Percentiles rank a stretch among this genome's conserved stretches.
Conservation (phyloP, 2,329 filamentous ascomycete genomes). For the Colletotrichum sp. region DNA sequence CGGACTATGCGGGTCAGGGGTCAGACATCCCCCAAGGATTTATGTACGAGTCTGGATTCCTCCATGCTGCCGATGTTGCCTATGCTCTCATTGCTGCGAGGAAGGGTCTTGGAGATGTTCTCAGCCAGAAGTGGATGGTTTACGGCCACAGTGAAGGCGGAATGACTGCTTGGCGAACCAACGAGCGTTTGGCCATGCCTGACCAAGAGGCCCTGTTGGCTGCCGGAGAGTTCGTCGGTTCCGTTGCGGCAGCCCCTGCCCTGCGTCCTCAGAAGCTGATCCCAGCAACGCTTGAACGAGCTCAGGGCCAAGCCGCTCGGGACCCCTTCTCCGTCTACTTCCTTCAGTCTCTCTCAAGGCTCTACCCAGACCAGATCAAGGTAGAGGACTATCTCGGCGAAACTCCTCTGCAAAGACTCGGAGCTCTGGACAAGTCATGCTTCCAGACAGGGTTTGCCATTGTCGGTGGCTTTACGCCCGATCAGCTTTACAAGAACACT, state of each 20-base stretch:
- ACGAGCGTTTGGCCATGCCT: slow-evolving; percentile 25
- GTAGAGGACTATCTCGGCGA: slow-evolving; percentile 22
- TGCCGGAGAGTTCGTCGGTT: slow-evolving; percentile 16
- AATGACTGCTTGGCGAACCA: slow-evolving; percentile 29
- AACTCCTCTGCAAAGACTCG: background rate
- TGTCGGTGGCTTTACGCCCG: slow-evolving; percentile 3
- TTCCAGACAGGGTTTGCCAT: slow-evolving; percentile 11
- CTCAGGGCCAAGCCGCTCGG: slow-evolving; percentile 8
- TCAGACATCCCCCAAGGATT: slow-evolving; percentile 24
- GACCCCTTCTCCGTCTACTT: slow-evolving; percentile 21
- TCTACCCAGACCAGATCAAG: slow-evolving; percentile 17
- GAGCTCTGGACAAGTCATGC: slow-evolving; percentile 15
- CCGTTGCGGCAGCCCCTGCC: slow-evolving; percentile 20
- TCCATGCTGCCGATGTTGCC: slow-evolving; percentile 26
- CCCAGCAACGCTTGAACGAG: background rate
- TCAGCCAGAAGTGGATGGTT: slow-evolving; percentile 27
- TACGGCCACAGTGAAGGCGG: slow-evolving; percentile 29
- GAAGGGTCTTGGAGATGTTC: slow-evolving; percentile 14
- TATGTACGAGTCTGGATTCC: slow-evolving; percentile 23
- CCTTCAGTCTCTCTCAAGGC: slow-evolving; percentile 19
- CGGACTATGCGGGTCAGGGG: slow-evolving; percentile 19
- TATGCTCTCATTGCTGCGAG: slow-evolving; percentile 23
- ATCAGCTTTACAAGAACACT: slow-evolving; percentile 17
- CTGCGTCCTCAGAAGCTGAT: slow-evolving; percentile 17
- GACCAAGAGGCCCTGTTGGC: background rate